Conservation (phyloP, 1,139 yeast genomes). For the Hemisphaericaspora subhashii region DNA sequence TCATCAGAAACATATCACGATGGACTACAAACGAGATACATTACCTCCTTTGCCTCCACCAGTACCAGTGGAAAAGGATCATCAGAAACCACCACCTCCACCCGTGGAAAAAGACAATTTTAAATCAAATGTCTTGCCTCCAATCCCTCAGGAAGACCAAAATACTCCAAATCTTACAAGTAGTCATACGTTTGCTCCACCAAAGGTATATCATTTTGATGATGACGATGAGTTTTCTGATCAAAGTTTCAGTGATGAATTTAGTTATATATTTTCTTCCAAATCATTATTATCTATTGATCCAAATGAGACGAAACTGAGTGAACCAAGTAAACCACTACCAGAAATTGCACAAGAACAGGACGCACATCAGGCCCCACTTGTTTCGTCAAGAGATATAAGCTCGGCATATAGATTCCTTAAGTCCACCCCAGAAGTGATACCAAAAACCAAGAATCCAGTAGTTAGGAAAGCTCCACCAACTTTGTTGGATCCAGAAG, state of each 20-base stretch:
- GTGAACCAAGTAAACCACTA: background rate
- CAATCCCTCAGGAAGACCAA: background rate
- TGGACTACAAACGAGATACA: conserved; percentile 26
- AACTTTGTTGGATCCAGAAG: conserved; percentile 1
- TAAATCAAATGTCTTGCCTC: conserved; percentile 3
- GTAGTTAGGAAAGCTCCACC: conserved; percentile 13
- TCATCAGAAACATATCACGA: background rate
- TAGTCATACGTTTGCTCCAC: background rate
- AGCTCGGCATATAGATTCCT: conserved; percentile 10
- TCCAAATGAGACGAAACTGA: background rate
- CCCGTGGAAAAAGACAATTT: conserved; percentile 6
- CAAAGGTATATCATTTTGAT: background rate
- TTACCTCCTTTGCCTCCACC: conserved; percentile 31
- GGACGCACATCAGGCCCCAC: conserved; percentile 18
- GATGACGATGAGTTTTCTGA: conserved; percentile 9
- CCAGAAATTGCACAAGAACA: conserved; percentile 19
- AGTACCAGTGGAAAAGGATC: conserved; percentile 13
- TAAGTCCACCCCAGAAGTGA: conserved; percentile 11
- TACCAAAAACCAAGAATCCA: conserved; percentile 4
- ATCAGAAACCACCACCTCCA: conserved; percentile 15
- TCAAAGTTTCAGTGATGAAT: conserved; percentile 14
- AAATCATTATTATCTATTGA: conserved; percentile 7
- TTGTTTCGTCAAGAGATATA: conserved; percentile 7
- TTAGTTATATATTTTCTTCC: conserved; percentile 14
- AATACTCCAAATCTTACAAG: background rate